phyloP scores from a whole-genome alignment of 1,284 basidiomycete species.

The Pascua sp. region DNA sequence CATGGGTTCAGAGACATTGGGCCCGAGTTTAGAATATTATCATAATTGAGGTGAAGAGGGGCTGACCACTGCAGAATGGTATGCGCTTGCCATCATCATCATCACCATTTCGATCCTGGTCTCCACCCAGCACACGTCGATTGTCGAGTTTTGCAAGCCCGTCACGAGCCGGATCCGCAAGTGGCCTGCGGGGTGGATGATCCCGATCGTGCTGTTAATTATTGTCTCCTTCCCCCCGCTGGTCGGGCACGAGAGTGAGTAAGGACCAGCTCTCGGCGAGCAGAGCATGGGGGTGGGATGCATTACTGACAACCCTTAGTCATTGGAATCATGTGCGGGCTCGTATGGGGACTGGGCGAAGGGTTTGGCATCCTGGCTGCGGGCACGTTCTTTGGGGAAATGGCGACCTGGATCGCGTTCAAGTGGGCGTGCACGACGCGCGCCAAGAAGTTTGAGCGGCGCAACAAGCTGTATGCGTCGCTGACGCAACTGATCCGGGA shows the following conservation, averaged over 20 bases:
- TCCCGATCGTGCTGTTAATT: constrained; percentile 36
- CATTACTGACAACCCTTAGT: constrained; percentile 14
- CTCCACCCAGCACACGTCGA: constrained; percentile 35
- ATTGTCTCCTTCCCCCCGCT: constrained; percentile 39
- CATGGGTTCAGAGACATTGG: no score
- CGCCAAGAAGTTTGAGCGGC: constrained; percentile 41
- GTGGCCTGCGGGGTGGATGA: constrained; percentile 44
- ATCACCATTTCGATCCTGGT: constrained; percentile 35
- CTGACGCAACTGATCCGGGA: constrained; percentile 44
- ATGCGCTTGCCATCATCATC: constrained; percentile 32
- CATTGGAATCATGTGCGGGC: constrained; percentile 40
- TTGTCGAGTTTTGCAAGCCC: constrained; percentile 37
- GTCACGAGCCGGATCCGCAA: constrained; percentile 28
- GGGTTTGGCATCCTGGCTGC: constrained; percentile 44
- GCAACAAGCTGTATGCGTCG: constrained; percentile 41
- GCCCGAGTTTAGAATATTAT: background rate
- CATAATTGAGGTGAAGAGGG: background rate
- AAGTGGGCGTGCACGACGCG: constrained; percentile 40
- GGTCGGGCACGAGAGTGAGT: constrained; percentile 38
- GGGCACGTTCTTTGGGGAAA: constrained; percentile 45
- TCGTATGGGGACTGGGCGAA: constrained; percentile 39
- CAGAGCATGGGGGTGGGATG: no score
- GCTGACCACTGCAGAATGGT: constrained; percentile 37
- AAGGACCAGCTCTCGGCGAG: no score
- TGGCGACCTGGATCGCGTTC: constrained; percentile 44